Conservation (phyloP, 2,329 filamentous ascomycete genomes). For the Colletotrichum navitas region DNA sequence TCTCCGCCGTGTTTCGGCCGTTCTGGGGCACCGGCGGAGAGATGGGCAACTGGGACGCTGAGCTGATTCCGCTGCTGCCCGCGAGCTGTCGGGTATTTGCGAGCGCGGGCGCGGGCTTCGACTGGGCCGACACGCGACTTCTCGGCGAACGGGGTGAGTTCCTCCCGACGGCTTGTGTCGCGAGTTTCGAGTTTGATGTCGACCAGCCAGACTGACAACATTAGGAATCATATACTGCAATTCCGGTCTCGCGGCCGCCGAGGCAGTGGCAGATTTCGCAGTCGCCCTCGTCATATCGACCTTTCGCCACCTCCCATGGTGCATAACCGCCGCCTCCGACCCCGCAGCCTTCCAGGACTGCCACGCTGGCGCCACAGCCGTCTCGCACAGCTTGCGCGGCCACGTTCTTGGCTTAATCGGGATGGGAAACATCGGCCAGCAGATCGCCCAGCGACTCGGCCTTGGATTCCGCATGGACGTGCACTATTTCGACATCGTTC, state of each 20-base stretch:
- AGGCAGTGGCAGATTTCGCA: slow-evolving; percentile 79
- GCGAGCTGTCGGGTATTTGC: slow-evolving; percentile 70
- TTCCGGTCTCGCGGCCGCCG: slow-evolving; percentile 75
- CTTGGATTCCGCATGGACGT: slow-evolving; percentile 76
- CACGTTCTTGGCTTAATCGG: slow-evolving; percentile 76
- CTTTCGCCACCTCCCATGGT: slow-evolving; percentile 78
- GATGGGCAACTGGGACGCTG: slow-evolving; percentile 74
- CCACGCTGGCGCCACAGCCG: slow-evolving; percentile 69
- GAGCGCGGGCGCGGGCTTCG: slow-evolving; percentile 74
- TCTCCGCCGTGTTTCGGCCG: slow-evolving; percentile 68
- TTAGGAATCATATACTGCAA: slow-evolving; percentile 79
- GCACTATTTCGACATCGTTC: slow-evolving; percentile 70
- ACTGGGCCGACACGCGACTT: slow-evolving; percentile 73
- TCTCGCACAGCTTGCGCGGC: slow-evolving; percentile 73
- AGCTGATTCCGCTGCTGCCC: slow-evolving; percentile 69
- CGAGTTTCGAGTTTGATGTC: no score
- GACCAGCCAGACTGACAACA: not conserved
- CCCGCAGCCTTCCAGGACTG: slow-evolving; percentile 64
- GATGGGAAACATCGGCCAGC: slow-evolving; percentile 74
- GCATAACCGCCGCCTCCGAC: slow-evolving; percentile 57
- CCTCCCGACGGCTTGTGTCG: not conserved
- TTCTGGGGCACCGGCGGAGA: slow-evolving; percentile 75
- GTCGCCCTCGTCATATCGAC: slow-evolving; percentile 76
- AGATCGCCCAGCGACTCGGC: slow-evolving; percentile 66
- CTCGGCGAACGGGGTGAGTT: slow-evolving; percentile 69